Evolutionary conservation across 1,284 basidiomycete species (phyloP).

Genomic region (Phellinidium pouzarii): DNA sequence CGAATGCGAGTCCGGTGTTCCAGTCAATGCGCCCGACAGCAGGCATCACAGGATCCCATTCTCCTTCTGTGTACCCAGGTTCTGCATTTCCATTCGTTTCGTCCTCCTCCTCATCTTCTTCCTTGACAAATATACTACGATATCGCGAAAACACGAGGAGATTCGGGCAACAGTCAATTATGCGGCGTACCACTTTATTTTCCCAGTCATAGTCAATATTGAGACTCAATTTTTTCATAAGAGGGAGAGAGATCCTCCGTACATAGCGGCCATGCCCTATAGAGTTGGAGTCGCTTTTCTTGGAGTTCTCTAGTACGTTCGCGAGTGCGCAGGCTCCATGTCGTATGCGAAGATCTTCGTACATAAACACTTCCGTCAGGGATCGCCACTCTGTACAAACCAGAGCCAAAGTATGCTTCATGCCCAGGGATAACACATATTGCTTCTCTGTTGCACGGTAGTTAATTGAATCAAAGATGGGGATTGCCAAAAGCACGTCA

Average conservation of each 20-base stretch:
- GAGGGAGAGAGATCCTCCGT: background rate
- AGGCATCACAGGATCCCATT: too few species aligned
- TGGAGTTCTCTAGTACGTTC: background rate
- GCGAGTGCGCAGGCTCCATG: slow-evolving; percentile 4
- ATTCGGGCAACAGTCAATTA: slow-evolving; percentile 13
- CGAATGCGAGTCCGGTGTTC: background rate
- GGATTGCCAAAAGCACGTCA: background rate
- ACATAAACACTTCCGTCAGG: slow-evolving; percentile 4
- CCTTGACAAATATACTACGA: background rate
- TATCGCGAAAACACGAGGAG: slow-evolving; percentile 9
- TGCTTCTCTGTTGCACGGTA: background rate
- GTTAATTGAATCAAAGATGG: slow-evolving; percentile 6
- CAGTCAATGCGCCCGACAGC: slow-evolving; percentile 9
- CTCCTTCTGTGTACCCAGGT: too few species aligned
- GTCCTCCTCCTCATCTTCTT: too few species aligned
- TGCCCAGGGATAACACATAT: background rate
- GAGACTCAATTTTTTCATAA: background rate
- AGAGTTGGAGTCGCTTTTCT: background rate
- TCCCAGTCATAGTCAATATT: slow-evolving; percentile 1
- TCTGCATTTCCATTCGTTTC: too few species aligned
- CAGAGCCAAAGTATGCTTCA: slow-evolving; percentile 1
- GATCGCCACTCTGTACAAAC: slow-evolving; percentile 4
- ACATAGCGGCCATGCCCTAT: slow-evolving; percentile 5
- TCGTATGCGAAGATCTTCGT: slow-evolving; percentile 13
- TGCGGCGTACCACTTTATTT: slow-evolving; percentile 1